Evolutionary conservation across 768 basidiomycete genomes (phyloP).

Genomic region (Botryobasidium botryosum): DNA sequence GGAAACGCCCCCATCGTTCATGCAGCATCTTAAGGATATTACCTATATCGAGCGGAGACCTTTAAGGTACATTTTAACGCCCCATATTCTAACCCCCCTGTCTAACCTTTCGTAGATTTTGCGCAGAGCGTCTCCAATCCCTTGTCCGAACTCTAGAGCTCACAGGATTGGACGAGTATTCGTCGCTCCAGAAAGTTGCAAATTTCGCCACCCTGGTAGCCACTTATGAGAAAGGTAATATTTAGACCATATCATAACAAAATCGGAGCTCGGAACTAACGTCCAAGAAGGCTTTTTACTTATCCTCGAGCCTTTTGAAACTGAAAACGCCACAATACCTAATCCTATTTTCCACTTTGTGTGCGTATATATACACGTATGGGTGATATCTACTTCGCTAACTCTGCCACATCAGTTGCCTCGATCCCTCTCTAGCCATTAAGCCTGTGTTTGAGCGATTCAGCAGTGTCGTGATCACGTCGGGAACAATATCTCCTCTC

Average conservation of each 20-base stretch:
- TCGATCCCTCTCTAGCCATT: conserved; percentile 94
- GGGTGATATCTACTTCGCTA: neutral
- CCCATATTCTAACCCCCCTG: neutral
- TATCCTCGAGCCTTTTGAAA: conserved; percentile 96
- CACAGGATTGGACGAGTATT: conserved; percentile 77
- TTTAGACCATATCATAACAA: no score
- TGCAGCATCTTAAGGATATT: conserved; percentile 96
- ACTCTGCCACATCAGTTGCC: conserved; percentile 40
- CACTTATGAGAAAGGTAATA: conserved; percentile 86
- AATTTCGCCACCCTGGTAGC: conserved; percentile 91
- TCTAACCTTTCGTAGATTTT: conserved; percentile 44
- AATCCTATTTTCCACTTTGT: conserved; percentile 98
- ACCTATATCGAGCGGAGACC: conserved; percentile 95
- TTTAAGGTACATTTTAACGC: conserved; percentile 40
- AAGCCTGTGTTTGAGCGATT: conserved; percentile 97
- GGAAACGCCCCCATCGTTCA: conserved; percentile 89
- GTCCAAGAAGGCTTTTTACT: conserved; percentile 63
- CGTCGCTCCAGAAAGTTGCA: conserved; percentile 87
- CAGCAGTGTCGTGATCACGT: conserved; percentile 95
- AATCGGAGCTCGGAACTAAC: no score
- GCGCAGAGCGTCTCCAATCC: conserved; percentile 88
- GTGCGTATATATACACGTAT: conserved; percentile 26
- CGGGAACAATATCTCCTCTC: conserved; percentile 92
- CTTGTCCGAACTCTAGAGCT: conserved; percentile 85
- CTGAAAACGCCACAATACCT: conserved; percentile 94